phyloP scores from a whole-genome alignment of 331 rosid genomes.

The Malus hybrid region DNA sequence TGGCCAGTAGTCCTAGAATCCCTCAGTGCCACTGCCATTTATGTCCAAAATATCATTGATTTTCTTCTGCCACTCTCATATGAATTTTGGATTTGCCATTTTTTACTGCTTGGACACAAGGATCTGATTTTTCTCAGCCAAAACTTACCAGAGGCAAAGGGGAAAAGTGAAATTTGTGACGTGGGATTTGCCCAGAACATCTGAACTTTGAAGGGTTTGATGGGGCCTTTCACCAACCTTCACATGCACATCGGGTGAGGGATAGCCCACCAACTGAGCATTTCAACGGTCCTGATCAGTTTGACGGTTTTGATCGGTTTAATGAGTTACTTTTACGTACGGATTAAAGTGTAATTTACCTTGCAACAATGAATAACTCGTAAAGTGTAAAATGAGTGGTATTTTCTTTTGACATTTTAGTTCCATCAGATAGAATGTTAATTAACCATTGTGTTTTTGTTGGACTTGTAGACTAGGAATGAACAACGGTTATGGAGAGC shows the following conservation, averaged over 20 bases:
- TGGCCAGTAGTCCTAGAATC: neutral
- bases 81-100: neutral
- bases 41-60: slow-evolving; percentile 33
- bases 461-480: too few relatives aligned
- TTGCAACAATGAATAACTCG: too few relatives aligned
- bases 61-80: neutral
- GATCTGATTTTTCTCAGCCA: neutral
- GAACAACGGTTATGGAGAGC: too few relatives aligned
- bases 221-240: slow-evolving; percentile 65
- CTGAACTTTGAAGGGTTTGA: slow-evolving; percentile 35
- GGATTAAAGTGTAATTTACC: too few relatives aligned
- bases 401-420: too few relatives aligned
- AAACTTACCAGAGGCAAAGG: neutral
- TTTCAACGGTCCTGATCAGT: slow-evolving; percentile 73
- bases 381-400: too few relatives aligned
- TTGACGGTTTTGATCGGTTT: slow-evolving; percentile 21
- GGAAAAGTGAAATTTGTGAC: neutral
- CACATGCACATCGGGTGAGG: slow-evolving; percentile 42
- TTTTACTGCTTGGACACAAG: neutral
- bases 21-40: slow-evolving; percentile 27
- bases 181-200: neutral
- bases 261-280: slow-evolving; percentile 54
- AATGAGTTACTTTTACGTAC: too few relatives aligned
- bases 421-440: too few relatives aligned
- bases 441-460: too few relatives aligned